A percentile compares a stretch with the other conserved stretches of the same genome.
phyloP scores from a whole-genome alignment of 805 yeast species.

The Candida anglica region DNA sequence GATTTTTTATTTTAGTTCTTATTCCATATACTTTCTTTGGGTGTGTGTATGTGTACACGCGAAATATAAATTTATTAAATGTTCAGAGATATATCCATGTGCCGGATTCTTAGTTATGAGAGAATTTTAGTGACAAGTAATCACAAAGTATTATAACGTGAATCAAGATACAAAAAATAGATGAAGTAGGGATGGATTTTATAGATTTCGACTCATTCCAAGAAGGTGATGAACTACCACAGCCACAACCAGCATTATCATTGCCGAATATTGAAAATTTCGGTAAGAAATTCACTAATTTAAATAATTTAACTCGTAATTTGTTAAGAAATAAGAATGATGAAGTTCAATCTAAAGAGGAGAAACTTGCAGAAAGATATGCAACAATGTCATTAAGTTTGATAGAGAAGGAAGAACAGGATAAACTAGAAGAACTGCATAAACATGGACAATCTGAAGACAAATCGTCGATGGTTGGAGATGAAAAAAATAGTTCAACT shows the following conservation, averaged over 20 bases:
- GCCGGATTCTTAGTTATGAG: too few species aligned
- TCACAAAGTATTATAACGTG: too few species aligned
- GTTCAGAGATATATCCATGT: too few species aligned
- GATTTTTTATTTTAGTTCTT: too few species aligned
- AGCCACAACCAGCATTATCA: constrained; percentile 43
- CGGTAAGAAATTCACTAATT: constrained; percentile 28
- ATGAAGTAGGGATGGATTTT: too few species aligned
- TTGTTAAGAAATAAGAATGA: constrained; percentile 13
- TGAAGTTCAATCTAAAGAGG: constrained; percentile 7
- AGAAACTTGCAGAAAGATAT: constrained; percentile 40
- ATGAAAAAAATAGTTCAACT: constrained; percentile 6
- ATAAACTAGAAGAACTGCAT: constrained; percentile 1
- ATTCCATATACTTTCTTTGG: constrained; percentile 1
- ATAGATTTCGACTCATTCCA: constrained; percentile 35
- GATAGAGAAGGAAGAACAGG: constrained; percentile 14
- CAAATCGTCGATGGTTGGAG: not conserved
- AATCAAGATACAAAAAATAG: too few species aligned
- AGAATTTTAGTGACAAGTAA: too few species aligned
- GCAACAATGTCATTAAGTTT: constrained; percentile 45
- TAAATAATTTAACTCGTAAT: constrained; percentile 27
- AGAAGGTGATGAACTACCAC: constrained; percentile 26
- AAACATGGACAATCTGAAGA: too few species aligned
- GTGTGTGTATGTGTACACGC: not conserved
- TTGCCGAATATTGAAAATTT: constrained; percentile 35
- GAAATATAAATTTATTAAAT: too few species aligned